Evolutionary conservation across 495 filamentous ascomycete genomes (phyloP), one percentile per base, ranked within the genome.

Genomic region (Tuber melanosporum): DNA sequence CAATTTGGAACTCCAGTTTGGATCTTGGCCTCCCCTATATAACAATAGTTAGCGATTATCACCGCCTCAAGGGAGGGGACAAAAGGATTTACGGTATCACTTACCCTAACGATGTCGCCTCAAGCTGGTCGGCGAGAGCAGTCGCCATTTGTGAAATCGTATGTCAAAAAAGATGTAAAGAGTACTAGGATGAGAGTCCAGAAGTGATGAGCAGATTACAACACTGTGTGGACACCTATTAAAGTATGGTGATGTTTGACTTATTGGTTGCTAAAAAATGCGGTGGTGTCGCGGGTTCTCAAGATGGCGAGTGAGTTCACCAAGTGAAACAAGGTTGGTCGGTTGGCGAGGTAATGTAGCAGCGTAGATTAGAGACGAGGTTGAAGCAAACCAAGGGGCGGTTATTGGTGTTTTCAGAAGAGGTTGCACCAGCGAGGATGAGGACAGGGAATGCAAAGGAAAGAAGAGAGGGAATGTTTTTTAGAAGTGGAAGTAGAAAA

Each of bases 1-100:
- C 75, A 97, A 86, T 74, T 88, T 89, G 74, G 91, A 89, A 84
- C 93, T 96, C 91, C 93, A 95, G 83, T 91, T 90, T 42, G 89
- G 87, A 42, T 91, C 89, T 80, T 88, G 82, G 57, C 57, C 57
- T 74, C 76, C 75, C 72, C 77, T 82, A 73, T 78, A 71, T 74
- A 57, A 70, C 70, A 52, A 74, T 44, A 73, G 69, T 76, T 43
- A 77, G 42, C 75, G 73, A 78, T 77, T 81, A 73, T 71, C 73
- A 78, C 81, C 77, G 81, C 76, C 71, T 19, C 73, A 73, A 75
- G 47, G 66, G 12, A 71, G 39, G 52, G 47, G 62, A 42, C 47
- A 49, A 57, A 76, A 36, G 57, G 49, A 41, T 71, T 71, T n/a
- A 72, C 26, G 32, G 12, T 7, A 66, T 17, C 57, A 84, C 87